Conservation (phyloP, 805 yeast genomes). For the Ogataea wickerhamii region DNA sequence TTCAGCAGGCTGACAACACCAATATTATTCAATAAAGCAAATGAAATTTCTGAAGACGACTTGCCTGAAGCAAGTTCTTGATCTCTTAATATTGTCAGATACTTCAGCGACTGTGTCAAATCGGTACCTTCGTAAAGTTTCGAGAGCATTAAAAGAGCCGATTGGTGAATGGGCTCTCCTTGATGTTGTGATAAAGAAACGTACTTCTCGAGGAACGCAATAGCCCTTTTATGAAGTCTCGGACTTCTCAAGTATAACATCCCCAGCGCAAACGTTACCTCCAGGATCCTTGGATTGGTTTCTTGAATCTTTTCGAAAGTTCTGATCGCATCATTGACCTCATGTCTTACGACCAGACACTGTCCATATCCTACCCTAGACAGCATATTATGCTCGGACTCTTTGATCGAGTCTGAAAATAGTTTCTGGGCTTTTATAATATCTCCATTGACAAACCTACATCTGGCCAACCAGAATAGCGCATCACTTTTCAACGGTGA, state of each 20-base stretch:
- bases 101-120: constrained; percentile 61
- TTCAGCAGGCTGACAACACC: constrained; percentile 78
- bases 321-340: constrained; percentile 77
- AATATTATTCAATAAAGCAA: constrained; percentile 71
- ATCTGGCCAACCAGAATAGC: constrained; percentile 83
- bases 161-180: constrained; percentile 55
- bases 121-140: constrained; percentile 66
- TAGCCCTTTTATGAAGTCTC: constrained; percentile 46
- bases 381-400: constrained; percentile 59
- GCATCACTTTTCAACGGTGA: constrained; percentile 54
- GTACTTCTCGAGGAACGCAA: constrained; percentile 65
- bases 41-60: constrained; percentile 44
- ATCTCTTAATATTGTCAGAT: constrained; percentile 45
- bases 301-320: constrained; percentile 75
- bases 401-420: constrained; percentile 68
- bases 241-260: constrained; percentile 55
- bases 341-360: constrained; percentile 70
- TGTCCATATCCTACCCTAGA: constrained; percentile 85
- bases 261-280: constrained; percentile 75
- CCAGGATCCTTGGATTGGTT: constrained; percentile 63
- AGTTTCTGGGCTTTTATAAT: constrained; percentile 64
- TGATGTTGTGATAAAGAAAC: constrained; percentile 54
- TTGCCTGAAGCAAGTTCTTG: constrained; percentile 38
- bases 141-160: constrained; percentile 68
- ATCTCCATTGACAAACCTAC: constrained; percentile 57